Evolutionary conservation across 495 filamentous ascomycete genomes (phyloP), one percentile per base, ranked within the genome.

Genomic region (Penicillium longicatenatum): DNA sequence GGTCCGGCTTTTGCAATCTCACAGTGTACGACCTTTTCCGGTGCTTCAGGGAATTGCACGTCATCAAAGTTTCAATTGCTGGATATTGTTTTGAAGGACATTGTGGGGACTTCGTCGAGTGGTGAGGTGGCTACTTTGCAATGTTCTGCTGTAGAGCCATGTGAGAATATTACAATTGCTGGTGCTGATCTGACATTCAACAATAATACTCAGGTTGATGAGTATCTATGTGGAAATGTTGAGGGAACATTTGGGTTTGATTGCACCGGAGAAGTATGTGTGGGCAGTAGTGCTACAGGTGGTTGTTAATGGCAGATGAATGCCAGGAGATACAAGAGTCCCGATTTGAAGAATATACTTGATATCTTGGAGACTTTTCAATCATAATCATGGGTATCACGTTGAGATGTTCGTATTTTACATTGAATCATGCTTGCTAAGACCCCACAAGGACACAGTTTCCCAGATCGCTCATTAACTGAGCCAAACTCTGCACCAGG

Each of bases 401-500:
- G 2, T 39, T 39, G 31, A 12, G 5, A 39, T 17, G 7, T n/a
- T 39, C 2, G 37, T 39, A 39, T 39, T 39, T 17, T 39, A 39
- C 37, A 39, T 39, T 16, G 16, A 39, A 4, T 17, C 37, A 39
- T 39, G 17, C 17, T 16, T 17, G 37, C 37, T 39, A 39, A n/a
- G 16, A 16, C 14, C 14, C 14, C 8, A 10, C 31, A 17, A 4
- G 24, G 7, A 60, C 61, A 35, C 61, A 64, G 21, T 77, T 66
- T 31, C 77, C 79, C 54, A 84, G 47, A 60, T 82, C 80, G 43
- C 79, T 78, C 67, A 86, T 77, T 52, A 87, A 64, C 31, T 79
- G 69, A 41, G 81, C 73, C 7, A 86, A 68, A 58, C 84, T 86
- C 62, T 85, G 83, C 14, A 82, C 78, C 29, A 83, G 71, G 26